A percentile compares a stretch with the other conserved stretches of the same genome.
These are phyloP conservation scores for Diaporthe humulicola DNA, from an alignment of 2,329 filamentous ascomycete genomes.

Conservation along the genomic window DNA sequence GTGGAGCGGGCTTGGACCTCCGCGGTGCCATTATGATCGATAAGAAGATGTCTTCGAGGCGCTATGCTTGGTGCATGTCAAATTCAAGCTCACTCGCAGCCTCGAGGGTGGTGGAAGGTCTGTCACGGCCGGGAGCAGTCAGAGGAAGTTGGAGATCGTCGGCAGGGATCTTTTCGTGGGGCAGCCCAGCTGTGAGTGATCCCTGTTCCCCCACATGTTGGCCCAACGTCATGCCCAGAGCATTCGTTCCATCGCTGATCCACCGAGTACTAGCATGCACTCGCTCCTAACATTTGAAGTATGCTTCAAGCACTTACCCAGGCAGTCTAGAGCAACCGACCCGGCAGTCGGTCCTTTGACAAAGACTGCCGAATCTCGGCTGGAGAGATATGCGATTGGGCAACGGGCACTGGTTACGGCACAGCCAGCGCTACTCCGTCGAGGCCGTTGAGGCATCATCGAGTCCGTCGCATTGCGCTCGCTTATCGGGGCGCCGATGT, in stretches of 20 bases:
- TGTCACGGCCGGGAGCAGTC: not conserved
- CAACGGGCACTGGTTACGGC: not conserved
- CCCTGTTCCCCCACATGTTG: not conserved
- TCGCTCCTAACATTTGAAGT: not conserved
- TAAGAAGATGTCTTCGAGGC: not conserved
- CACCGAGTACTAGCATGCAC: not conserved
- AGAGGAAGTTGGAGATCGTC: not conserved
- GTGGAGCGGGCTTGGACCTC: constrained; percentile 66
- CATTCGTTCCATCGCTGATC: not conserved
- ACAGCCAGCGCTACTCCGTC: not conserved
- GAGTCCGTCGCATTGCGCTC: not conserved
- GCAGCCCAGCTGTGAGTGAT: not conserved
- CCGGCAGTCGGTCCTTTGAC: not conserved
- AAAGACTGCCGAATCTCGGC: not conserved
- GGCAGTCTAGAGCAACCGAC: not conserved
- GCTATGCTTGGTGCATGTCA: not conserved
- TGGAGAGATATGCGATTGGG: constrained; percentile 8
- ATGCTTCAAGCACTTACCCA: not conserved
- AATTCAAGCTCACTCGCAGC: not conserved
- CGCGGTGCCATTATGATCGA: constrained; percentile 41
- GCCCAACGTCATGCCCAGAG: not conserved
- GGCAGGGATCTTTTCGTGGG: not conserved
- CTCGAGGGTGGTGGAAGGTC: not conserved
- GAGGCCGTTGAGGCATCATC: not conserved
- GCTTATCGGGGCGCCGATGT: constrained; percentile 3